These are phyloP conservation scores for Nakazawaea ernobii DNA, from an alignment of 805 yeast genomes.

Conservation along the genomic window DNA sequence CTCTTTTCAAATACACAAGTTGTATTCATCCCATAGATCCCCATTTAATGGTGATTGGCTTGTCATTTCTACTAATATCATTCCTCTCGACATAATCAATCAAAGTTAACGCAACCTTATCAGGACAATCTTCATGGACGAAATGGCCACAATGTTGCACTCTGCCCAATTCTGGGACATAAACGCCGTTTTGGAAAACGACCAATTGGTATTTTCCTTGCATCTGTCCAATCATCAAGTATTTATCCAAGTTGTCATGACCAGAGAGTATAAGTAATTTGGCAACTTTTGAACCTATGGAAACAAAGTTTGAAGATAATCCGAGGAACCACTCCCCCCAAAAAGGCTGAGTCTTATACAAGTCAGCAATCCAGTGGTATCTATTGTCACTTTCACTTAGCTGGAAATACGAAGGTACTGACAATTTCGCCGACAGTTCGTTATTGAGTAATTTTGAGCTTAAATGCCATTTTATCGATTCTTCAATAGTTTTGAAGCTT, in stretches of 20 bases:
- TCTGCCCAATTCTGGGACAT: constrained; percentile 21
- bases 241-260: constrained; percentile 81
- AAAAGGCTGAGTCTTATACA: constrained; percentile 51
- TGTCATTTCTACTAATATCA: constrained; percentile 26
- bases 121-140: constrained; percentile 87
- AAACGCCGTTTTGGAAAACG: constrained; percentile 45
- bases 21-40: constrained; percentile 5
- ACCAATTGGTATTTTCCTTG: constrained; percentile 92
- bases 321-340: constrained; percentile 85
- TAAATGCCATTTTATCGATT: constrained; percentile 84
- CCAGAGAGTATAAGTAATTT: constrained; percentile 81
- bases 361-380: constrained; percentile 59
- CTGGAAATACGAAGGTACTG: constrained; percentile 68
- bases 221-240: constrained; percentile 93
- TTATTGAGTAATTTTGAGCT: constrained; percentile 47
- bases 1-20: constrained; percentile 7
- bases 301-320: constrained; percentile 47
- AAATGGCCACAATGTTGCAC: constrained; percentile 76
- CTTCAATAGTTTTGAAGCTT: constrained; percentile 41
- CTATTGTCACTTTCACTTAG: constrained; percentile 12
- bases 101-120: constrained; percentile 53
- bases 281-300: constrained; percentile 36
- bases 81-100: constrained; percentile 44
- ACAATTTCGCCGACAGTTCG: constrained; percentile 55
- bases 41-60: constrained; percentile 19